Base-by-base conservation (phyloP, 768 basidiomycete species). In the Trametes punicea region DNA sequence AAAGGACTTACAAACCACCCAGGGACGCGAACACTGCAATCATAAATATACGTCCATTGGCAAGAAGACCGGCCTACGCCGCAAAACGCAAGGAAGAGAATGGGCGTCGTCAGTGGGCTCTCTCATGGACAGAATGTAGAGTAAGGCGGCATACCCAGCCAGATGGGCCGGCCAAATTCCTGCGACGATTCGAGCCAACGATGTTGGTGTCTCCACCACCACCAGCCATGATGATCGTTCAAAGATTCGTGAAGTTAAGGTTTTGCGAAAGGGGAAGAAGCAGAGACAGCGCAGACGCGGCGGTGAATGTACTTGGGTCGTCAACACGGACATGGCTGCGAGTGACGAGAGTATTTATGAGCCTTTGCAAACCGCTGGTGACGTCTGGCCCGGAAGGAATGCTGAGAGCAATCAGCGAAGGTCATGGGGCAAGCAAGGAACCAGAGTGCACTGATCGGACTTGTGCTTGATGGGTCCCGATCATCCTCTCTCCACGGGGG, bases 1-100 rank as follows among this genome's bases (percentile, higher is more conserved):
- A n/a, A 16, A 23, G 30, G 18, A 76, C 85, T 64, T 73, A 84
- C 77, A 92, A 69, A 64, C 88, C 88, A 67, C 90, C 90, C 20
- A 90, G 74, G 13, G 87, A 89, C 2, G 88, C 89, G 64, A 90
- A 92, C 18, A 88, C 78, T 13, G 89, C 82, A 49, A 89, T 82
- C 25, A 78, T 73, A 55, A 90, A 83, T 25, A 87, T 73, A 61
- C 75, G 77, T 42, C 80, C 75, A 67, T 92, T 92, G 57, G 80
- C 79, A 3, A 88, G 73, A 31, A 88, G 74, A 7, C 85, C 87
- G 53, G 77, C 78, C 85, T 84, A 63, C 23, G 13, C 25, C 51
- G 18, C 21, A 57, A 45, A 52, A 59, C 30, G 40, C 62, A 30
- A 29, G 55, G 44, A 36, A 40, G 46, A 30, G n/a, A n/a, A n/a